Conservation (phyloP, 768 basidiomycete species). For the Mrakia frigida region DNA sequence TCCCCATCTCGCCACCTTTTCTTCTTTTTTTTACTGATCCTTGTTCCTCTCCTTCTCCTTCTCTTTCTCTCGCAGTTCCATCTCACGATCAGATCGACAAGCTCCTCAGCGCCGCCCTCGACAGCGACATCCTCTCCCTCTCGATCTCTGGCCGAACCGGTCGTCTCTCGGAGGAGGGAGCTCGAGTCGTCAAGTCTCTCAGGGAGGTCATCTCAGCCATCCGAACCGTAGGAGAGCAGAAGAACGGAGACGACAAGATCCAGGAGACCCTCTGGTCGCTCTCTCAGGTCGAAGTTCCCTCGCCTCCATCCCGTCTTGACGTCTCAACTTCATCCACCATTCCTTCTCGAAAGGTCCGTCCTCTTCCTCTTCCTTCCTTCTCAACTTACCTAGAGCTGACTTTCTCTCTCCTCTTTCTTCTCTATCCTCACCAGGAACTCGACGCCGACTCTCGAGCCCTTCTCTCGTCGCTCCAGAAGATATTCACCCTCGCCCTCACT, state of each 20-base stretch:
- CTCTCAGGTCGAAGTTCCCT: slow-evolving; percentile 12
- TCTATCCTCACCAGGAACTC: slow-evolving; percentile 35
- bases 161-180: slow-evolving; percentile 41
- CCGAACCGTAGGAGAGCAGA: slow-evolving; percentile 44
- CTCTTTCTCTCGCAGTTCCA: background rate
- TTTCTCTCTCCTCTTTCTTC: too few relatives aligned
- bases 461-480: slow-evolving; percentile 42
- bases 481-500: slow-evolving; percentile 44
- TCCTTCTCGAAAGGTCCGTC: too few relatives aligned
- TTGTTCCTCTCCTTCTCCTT: too few relatives aligned
- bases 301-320: background rate
- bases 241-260: slow-evolving; percentile 41
- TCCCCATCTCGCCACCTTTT: too few relatives aligned
- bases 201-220: slow-evolving; percentile 41
- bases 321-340: background rate
- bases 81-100: slow-evolving; percentile 27
- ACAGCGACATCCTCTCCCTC: slow-evolving; percentile 26
- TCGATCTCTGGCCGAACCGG: slow-evolving; percentile 39
- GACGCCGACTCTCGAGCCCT: slow-evolving; percentile 41
- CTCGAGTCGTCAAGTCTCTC: slow-evolving; percentile 41
- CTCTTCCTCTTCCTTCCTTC: background rate
- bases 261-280: slow-evolving; percentile 24
- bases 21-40: too few relatives aligned
- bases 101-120: slow-evolving; percentile 25
- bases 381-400: too few relatives aligned